Evolutionary conservation across 2,329 filamentous ascomycete genomes (phyloP), one percentile per base, ranked within the genome.

Genomic region (Fusarium fracticaudum): DNA sequence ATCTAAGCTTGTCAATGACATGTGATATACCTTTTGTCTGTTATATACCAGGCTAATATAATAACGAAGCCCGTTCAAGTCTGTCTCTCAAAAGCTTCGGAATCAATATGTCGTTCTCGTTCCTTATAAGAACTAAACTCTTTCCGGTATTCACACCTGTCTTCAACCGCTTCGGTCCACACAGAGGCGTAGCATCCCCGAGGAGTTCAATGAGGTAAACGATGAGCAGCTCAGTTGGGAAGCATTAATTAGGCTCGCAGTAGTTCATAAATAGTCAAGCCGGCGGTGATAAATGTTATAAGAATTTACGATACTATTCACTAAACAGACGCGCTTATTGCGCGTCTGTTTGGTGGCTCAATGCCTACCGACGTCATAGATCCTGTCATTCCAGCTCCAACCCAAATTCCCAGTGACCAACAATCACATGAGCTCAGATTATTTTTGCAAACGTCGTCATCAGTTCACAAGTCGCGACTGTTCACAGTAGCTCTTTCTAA

Each of bases 261-360:
- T 15, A 35, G 33, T 35, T 1, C 14, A 1, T 35, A 35, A 35
- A 8, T 35, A 35, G 33, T 0, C 7, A 26, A 20, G 17, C 43
- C 1, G 6, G 24, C 12, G 0, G 17, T 45, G 7, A 9, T 4
- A 12, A 20, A 20, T 26, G 8, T 20, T 24, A 2, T 4, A 3
- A 20, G 11, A 18, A 20, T 26, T 26, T 6, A 45, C 3, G 8
- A 18, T 9, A 13, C 24, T 22, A 3, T 22, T 7, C 3, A 47
- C 20, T 15, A 15, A 22, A 20, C 8, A 13, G 43, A 8, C 13
- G 26, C 20, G 3, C 4, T 29, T 51, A 18, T 24, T 51, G 8
- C 33, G 10, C 5, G 11, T 33, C 10, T 33, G 0, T 4, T 3
- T 51, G 3, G 47, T 50, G 15, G 14, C 48, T 33, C 3, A 10